Evolutionary conservation across 192 early-diverging fungal genomes (phyloP).

Genomic region (Fimicolochytrium jonesii): DNA sequence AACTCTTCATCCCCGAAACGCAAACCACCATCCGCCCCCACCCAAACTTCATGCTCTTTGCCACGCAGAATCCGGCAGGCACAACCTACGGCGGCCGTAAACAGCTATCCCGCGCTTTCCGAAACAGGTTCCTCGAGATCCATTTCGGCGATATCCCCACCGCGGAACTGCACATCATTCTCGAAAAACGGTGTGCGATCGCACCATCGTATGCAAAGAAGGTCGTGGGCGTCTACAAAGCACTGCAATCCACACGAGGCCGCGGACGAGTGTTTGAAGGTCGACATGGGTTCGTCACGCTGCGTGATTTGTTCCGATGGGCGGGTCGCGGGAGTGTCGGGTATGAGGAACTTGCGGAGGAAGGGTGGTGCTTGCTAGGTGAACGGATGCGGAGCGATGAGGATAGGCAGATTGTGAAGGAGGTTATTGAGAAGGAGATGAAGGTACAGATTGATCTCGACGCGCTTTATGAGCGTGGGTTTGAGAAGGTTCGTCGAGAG

Average conservation of each 20-base stretch:
- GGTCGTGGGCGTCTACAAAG: constrained; percentile 81
- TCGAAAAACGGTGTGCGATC: constrained; percentile 76
- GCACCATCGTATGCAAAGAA: constrained; percentile 84
- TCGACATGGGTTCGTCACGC: constrained; percentile 87
- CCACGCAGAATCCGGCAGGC: constrained; percentile 98
- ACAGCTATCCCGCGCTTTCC: constrained; percentile 90
- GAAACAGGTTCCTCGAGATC: constrained; percentile 95
- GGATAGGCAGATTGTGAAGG: constrained; percentile 74
- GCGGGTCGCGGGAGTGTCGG: constrained; percentile 71
- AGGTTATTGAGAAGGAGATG: constrained; percentile 82
- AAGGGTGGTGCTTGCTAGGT: constrained; percentile 91
- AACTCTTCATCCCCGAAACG: constrained; percentile 93
- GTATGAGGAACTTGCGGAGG: constrained; percentile 82
- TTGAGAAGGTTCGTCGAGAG: constrained; percentile 19
- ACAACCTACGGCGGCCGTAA: constrained; percentile 92
- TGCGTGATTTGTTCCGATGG: constrained; percentile 98
- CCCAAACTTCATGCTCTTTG: constrained; percentile 95
- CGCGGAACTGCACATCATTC: constrained; percentile 83
- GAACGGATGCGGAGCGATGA: constrained; percentile 81
- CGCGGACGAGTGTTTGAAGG: constrained; percentile 89
- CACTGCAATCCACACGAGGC: constrained; percentile 59
- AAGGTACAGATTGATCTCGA: constrained; percentile 59
- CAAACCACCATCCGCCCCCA: constrained; percentile 91
- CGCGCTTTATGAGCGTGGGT: constrained; percentile 63
- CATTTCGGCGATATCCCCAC: constrained; percentile 97